phyloP scores from a whole-genome alignment of 208 protist species.

The Hexamita inflata region DNA sequence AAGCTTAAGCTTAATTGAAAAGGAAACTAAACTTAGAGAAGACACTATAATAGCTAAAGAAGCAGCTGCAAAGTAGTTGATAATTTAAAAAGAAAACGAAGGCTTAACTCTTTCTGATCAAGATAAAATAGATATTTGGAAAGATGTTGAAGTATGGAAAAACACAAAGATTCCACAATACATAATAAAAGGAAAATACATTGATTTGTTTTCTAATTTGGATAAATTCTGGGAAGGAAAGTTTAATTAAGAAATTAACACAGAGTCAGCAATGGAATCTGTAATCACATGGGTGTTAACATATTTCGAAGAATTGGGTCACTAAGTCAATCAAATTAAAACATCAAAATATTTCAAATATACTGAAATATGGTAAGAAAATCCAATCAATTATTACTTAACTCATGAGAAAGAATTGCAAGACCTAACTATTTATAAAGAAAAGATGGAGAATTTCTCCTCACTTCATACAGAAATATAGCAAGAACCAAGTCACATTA shows the following conservation, averaged over 20 bases:
- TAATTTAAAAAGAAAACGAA: neutral
- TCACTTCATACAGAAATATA: neutral
- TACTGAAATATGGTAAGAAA: neutral
- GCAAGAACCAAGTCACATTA: neutral
- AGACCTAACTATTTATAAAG: neutral
- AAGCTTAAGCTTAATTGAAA: neutral
- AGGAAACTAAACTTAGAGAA: neutral
- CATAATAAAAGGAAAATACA: neutral
- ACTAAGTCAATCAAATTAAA: neutral
- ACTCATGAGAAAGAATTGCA: neutral
- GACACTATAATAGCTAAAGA: neutral
- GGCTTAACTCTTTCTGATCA: neutral
- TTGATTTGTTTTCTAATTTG: neutral
- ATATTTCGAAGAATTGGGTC: neutral
- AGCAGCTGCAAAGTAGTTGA: neutral
- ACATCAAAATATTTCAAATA: neutral
- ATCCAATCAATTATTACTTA: neutral
- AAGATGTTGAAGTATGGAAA: neutral
- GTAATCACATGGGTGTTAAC: neutral
- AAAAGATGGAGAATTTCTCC: neutral
- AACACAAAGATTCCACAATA: neutral
- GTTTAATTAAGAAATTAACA: neutral
- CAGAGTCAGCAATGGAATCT: neutral
- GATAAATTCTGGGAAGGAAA: too few species aligned
- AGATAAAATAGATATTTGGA: neutral